Conservation (phyloP, 2,329 filamentous ascomycete genomes). For the Magnaporthiopsis poae region DNA sequence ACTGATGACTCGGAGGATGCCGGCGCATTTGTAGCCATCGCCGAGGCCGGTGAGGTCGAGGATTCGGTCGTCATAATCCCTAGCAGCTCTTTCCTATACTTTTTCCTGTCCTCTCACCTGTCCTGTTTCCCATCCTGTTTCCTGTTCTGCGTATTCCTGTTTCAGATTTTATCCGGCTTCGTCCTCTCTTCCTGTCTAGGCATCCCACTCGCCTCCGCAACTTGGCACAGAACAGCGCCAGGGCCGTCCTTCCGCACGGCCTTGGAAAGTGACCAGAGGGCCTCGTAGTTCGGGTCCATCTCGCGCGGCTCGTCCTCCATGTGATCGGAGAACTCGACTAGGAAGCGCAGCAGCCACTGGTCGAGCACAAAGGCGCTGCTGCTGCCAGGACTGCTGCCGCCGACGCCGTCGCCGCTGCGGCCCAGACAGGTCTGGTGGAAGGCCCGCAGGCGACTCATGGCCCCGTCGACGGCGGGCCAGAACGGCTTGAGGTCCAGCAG, state of each 20-base stretch:
- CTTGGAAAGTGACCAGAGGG: background rate
- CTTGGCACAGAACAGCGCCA: no score
- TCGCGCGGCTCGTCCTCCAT: conserved; percentile 1
- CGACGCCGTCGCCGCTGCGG: background rate
- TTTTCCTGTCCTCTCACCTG: no score
- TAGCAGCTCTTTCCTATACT: no score
- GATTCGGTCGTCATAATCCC: no score
- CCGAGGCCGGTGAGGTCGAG: no score
- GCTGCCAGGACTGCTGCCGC: conserved; percentile 18
- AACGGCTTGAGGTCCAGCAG: conserved; percentile 29
- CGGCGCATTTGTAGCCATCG: no score
- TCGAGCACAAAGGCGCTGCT: conserved; percentile 30
- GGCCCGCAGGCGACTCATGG: conserved; percentile 27
- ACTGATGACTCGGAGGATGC: no score
- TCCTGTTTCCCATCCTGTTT: no score
- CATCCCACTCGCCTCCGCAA: no score
- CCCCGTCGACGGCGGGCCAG: conserved; percentile 31
- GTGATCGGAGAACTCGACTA: conserved; percentile 15
- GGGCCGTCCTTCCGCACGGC: background rate
- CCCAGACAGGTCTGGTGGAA: conserved; percentile 31
- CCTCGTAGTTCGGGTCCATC: background rate
- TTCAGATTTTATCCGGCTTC: no score
- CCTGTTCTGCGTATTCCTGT: no score
- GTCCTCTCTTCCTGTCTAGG: no score
- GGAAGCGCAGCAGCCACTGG: conserved; percentile 31